Percentiles rank a stretch among this genome's conserved stretches.
These are phyloP conservation scores for Dactylis glomerata DNA, from an alignment of 176 grass and related monocot species.

Conservation along the genomic window DNA sequence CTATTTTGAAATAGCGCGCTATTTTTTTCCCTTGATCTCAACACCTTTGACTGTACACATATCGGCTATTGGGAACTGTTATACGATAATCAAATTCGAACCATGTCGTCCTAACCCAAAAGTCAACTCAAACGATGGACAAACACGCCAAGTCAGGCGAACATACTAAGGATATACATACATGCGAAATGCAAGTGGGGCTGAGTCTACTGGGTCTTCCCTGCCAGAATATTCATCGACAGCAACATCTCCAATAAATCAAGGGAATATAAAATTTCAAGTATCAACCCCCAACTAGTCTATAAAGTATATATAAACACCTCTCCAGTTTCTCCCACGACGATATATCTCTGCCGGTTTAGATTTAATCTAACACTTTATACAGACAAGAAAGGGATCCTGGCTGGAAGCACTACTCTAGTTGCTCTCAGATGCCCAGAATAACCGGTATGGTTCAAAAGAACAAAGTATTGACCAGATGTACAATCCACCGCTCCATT, in stretches of 20 bases:
- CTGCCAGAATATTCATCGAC: neutral
- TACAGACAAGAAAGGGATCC: conserved; percentile 16
- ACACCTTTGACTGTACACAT: too few relatives aligned
- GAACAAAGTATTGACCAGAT: neutral
- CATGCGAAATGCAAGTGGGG: neutral
- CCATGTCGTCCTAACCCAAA: neutral
- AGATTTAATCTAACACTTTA: conserved; percentile 25
- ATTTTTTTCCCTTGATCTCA: too few relatives aligned
- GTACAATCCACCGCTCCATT: neutral
- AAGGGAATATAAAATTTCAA: neutral
- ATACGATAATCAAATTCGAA: neutral
- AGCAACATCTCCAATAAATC: neutral
- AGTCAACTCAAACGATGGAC: neutral
- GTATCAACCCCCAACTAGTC: conserved; percentile 16
- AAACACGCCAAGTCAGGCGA: neutral
- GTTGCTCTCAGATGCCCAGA: neutral
- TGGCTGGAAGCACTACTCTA: neutral
- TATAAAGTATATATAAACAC: neutral
- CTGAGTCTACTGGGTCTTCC: neutral
- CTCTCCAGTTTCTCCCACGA: neutral
- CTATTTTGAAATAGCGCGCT: too few relatives aligned
- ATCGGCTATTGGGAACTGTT: neutral
- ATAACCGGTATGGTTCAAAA: neutral
- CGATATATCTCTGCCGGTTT: neutral
- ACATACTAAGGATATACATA: neutral